Percentiles rank a stretch among this genome's conserved stretches.
These are phyloP conservation scores for Coemansia asiatica DNA, from an alignment of 192 early-diverging fungal genomes.

Conservation along the genomic window DNA sequence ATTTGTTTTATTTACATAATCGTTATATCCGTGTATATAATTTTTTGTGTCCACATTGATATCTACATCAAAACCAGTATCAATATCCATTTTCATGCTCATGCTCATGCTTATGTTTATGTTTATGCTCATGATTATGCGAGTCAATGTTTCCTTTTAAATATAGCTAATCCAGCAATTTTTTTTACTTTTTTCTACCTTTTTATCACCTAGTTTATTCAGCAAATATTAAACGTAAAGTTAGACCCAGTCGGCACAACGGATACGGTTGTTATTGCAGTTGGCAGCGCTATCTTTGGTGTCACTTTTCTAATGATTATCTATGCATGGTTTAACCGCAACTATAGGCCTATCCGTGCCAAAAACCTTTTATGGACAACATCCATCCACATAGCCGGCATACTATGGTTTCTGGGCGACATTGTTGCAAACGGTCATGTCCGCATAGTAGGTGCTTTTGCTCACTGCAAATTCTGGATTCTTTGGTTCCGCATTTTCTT, in stretches of 20 bases:
- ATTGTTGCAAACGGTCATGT: conserved; percentile 42
- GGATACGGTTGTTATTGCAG: conserved; percentile 22
- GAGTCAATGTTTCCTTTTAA: not conserved
- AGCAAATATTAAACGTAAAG: conserved; percentile 10
- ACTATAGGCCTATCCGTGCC: conserved; percentile 45
- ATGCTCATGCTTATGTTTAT: not conserved
- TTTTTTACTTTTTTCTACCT: too few species aligned
- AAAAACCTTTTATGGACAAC: conserved; percentile 44
- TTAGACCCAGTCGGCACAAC: conserved; percentile 16
- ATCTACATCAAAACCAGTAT: not conserved
- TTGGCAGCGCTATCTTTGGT: conserved; percentile 18
- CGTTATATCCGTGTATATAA: too few species aligned
- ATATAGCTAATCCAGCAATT: too few species aligned
- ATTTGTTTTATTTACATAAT: not conserved
- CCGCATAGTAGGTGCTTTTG: conserved; percentile 20
- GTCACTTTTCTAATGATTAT: conserved; percentile 32
- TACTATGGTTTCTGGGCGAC: conserved; percentile 50
- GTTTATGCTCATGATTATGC: too few species aligned
- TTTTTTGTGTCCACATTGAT: too few species aligned
- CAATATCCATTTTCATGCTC: not conserved
- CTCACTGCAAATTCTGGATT: conserved; percentile 45
- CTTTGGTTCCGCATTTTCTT: conserved; percentile 45
- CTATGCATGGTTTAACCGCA: conserved; percentile 48
- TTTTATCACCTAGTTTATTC: too few species aligned
- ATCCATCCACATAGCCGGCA: conserved; percentile 30